Evolutionary conservation across 2,329 filamentous ascomycete species (phyloP).

Genomic region (Neophaeococcomyces aloes): DNA sequence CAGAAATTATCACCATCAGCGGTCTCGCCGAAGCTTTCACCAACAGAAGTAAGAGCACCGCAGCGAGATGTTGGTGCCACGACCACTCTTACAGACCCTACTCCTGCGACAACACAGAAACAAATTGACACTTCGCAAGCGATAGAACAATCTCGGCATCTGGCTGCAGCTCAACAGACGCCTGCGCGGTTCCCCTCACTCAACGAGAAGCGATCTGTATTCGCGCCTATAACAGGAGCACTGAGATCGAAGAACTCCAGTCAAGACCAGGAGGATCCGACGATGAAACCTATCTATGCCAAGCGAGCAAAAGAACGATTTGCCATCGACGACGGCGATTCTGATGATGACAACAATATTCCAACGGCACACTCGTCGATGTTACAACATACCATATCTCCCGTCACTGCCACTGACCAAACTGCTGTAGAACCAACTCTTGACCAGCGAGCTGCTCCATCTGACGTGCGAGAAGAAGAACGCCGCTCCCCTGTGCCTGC

Average conservation of each 20-base stretch:
- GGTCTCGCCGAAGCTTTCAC: conserved; percentile 24
- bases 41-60: conserved; percentile 17
- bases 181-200: conserved; percentile 18
- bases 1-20: conserved; percentile 52
- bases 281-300: conserved; percentile 15
- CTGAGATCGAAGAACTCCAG: conserved; percentile 14
- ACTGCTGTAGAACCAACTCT: conserved; percentile 53
- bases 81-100: no score
- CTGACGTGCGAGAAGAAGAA: conserved; percentile 28
- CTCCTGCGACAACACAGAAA: background rate
- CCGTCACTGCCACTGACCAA: conserved; percentile 14
- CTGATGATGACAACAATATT: conserved; percentile 17
- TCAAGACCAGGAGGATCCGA: conserved; percentile 10
- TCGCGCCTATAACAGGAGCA: conserved; percentile 15
- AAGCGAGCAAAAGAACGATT: conserved; percentile 20
- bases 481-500: background rate
- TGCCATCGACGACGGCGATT: conserved; percentile 19
- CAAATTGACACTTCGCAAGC: conserved; percentile 8
- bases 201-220: conserved; percentile 18
- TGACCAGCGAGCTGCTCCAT: conserved; percentile 54
- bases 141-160: background rate
- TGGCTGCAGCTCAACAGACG: conserved; percentile 9
- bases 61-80: conserved; percentile 36
- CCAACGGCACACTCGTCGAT: conserved; percentile 9
- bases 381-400: conserved; percentile 13